Evolutionary conservation across 139 green algal species (phyloP).

Genomic region (Chlamydomonas schloesseri): DNA sequence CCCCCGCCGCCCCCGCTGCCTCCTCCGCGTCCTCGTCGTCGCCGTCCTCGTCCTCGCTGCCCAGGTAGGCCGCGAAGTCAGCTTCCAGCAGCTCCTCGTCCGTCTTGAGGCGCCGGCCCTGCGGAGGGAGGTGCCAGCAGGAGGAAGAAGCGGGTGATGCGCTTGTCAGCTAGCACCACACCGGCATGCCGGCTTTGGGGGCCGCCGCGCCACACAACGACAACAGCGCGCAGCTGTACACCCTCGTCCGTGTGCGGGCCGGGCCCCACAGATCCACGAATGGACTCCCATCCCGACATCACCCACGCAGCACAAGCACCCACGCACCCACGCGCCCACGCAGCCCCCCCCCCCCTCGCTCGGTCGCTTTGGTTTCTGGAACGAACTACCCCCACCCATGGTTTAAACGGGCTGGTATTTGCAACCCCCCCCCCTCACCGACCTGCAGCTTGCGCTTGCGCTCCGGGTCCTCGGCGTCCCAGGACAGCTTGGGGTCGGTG

Average conservation of each 20-base stretch:
- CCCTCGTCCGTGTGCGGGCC: too few species aligned
- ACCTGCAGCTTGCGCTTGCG: constrained; percentile 72
- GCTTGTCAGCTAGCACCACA: not conserved
- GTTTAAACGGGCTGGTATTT: too few species aligned
- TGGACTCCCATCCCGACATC: too few species aligned
- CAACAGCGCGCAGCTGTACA: too few species aligned
- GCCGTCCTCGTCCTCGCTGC: constrained; percentile 52
- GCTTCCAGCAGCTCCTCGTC: constrained; percentile 90
- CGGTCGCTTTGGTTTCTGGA: too few species aligned
- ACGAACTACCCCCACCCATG: not conserved
- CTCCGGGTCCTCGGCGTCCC: constrained; percentile 89
- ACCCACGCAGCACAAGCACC: too few species aligned
- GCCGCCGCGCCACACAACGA: too few species aligned
- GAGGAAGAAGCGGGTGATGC: not conserved
- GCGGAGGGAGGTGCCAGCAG: not conserved
- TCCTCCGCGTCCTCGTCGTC: constrained; percentile 49
- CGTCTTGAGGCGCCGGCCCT: constrained; percentile 59
- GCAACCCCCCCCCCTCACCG: too few species aligned
- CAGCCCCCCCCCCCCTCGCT: too few species aligned
- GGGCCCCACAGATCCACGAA: too few species aligned
- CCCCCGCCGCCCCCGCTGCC: not conserved
- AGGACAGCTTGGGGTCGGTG: constrained; percentile 92
- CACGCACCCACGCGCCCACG: too few species aligned
- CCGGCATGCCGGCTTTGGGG: too few species aligned
- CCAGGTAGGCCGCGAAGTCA: constrained; percentile 90